phyloP scores from a whole-genome alignment of 441 rosid species.

The Cnidoscolus chayamansa region DNA sequence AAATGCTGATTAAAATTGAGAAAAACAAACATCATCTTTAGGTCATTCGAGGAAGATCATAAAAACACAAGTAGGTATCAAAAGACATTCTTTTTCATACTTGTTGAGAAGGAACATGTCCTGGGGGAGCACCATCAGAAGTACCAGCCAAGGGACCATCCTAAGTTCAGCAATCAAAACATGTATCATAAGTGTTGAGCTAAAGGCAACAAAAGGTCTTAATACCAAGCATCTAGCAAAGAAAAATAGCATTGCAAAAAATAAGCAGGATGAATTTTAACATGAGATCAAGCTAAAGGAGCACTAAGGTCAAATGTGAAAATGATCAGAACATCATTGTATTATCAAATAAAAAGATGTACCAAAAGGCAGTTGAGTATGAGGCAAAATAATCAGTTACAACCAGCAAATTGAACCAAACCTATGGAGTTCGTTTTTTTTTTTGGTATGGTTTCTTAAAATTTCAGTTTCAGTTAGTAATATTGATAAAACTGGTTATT shows the following conservation, averaged over 20 bases:
- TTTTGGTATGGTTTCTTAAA: too few relatives aligned
- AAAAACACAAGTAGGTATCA: conserved; percentile 10
- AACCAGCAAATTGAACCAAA: too few relatives aligned
- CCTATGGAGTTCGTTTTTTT: too few relatives aligned
- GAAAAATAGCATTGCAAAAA: neutral
- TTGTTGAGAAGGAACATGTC: conserved; percentile 52
- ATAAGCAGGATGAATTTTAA: neutral
- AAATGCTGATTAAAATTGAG: conserved; percentile 40
- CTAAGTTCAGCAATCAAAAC: conserved; percentile 4
- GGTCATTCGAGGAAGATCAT: conserved; percentile 18
- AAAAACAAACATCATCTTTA: conserved; percentile 15
- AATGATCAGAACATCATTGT: neutral
- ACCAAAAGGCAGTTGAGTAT: too few relatives aligned
- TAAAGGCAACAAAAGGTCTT: neutral
- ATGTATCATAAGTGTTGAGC: neutral
- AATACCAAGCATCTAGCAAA: neutral
- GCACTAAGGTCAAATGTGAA: neutral
- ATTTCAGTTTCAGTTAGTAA: too few relatives aligned
- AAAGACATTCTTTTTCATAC: conserved; percentile 30
- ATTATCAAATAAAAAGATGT: neutral
- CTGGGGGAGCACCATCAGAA: conserved; percentile 53
- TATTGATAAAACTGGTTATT: too few relatives aligned
- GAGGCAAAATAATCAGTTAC: too few relatives aligned
- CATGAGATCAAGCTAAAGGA: neutral
- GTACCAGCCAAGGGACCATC: conserved; percentile 47